A percentile compares a stretch with the other conserved stretches of the same genome.
These are phyloP conservation scores for Gossypium anomalum DNA, from an alignment of 345 rosid genomes.

Conservation along the genomic window DNA sequence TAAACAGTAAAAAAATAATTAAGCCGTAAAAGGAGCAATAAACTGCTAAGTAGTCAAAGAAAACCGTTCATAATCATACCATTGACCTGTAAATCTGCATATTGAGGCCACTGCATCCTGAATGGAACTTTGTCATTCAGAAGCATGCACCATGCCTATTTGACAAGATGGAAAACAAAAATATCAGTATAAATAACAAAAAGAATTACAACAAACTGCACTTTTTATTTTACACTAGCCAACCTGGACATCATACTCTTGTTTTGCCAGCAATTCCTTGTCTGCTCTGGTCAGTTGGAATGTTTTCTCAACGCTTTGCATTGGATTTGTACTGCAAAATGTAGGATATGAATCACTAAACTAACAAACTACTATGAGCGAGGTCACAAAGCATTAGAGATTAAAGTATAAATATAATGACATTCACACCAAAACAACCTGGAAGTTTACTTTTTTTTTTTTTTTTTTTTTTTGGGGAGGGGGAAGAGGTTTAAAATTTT, in stretches of 20 bases:
- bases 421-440: not conserved
- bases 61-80: conserved; percentile 42
- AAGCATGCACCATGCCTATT: conserved; percentile 98
- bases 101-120: conserved; percentile 99
- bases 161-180: conserved; percentile 11
- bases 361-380: not conserved
- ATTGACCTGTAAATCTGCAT: conserved; percentile 86
- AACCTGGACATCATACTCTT: conserved; percentile 83
- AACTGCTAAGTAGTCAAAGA: not conserved
- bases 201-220: not conserved
- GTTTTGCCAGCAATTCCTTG: conserved; percentile 61
- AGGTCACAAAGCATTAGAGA: not conserved
- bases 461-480: no score
- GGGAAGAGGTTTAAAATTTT: not conserved
- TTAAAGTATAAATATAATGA: not conserved
- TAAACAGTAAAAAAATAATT: not conserved
- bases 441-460: not conserved
- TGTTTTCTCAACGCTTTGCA: conserved; percentile 63
- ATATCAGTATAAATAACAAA: conserved; percentile 11
- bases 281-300: conserved; percentile 70
- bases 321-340: conserved; percentile 62
- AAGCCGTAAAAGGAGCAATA: not conserved
- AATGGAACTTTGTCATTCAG: conserved; percentile 88
- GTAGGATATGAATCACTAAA: conserved; percentile 22
- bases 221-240: conserved; percentile 7